Evolutionary conservation across 768 basidiomycete genomes (phyloP), one percentile per base, ranked within the genome.

Genomic region (Auriscalpium orientale): DNA sequence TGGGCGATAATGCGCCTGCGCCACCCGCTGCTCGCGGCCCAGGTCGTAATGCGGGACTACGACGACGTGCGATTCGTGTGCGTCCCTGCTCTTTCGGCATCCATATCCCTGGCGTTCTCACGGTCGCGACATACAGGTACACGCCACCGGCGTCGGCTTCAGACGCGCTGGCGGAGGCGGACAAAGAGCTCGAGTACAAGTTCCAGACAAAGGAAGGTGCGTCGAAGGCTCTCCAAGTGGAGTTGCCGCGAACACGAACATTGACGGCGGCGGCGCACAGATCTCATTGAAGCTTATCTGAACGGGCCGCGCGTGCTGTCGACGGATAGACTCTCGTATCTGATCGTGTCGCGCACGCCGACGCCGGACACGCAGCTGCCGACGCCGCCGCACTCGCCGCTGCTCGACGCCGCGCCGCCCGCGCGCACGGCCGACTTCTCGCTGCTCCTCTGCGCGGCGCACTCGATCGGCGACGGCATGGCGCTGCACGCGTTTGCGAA

Each of bases 391-490:
- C 57, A 65, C 2, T 67, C 71, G 16, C 72, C 72, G 10, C 53
- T 16, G 40, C 66, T 62, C 1, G 62, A 51, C 50, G 12, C 51
- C 28, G 28, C 57, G 22, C 28, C 49, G 33, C 36, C 53, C 55
- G 28, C 28, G 28, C 51, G 56, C 34, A 62, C 54, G 48, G 67
- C 53, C 35, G 68, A 79, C 52, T 83, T 76, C 63, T 81, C 91
- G 64, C 69, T 91, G 53, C 71, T 89, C 58, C 78, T 94, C 49
- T 85, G 84, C 60, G 84, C 87, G 4, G 81, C 87, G 8, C 91
- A 94, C 66, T 92, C 86, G 68, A 68, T 92, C 48, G 90, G 89
- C 18, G 91, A 94, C 66, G 91, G 91, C 20, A 91, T 91, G 84
- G 87, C 89, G 1, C 75, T 92, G 16, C 89, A 92, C 69, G 77